Base-by-base conservation (phyloP, 306 rosid species). In the Canavalia gladiata region DNA sequence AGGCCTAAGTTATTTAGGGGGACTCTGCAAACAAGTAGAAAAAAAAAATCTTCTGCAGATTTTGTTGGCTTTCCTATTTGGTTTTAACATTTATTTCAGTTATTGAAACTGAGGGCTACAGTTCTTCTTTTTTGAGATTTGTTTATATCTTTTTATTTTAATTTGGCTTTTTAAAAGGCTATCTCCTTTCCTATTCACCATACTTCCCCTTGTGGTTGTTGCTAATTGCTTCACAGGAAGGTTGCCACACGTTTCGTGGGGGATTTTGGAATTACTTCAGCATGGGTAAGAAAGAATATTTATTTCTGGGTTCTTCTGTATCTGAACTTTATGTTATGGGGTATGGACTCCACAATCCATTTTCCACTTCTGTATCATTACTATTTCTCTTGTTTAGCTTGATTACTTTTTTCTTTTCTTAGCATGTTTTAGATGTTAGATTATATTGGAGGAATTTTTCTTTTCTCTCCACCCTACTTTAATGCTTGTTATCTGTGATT, bases 201-300 rank as follows among this genome's bases (percentile, higher is more conserved):
- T 46, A 55, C 64, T 57, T 76, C 33, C 47, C 70, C 57, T 29
- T 79, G 8, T 78, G 78, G 13, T 33, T 74, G 82, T 82, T 35
- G 81, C 80, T 71, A 7, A 69, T 50, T 76, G 72, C 80, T 86
- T 82, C 52, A 68, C 96, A 93, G 99, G 97, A 89, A 69, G 99
- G 99, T 66, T 85, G 30, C 83, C 93, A 90, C 82, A 95, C 97
- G 29, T 95, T 91, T 83, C 99, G 98, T 41, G 99, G 99, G 6
- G 99, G 99, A 73, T 95, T 93, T 85, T 93, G 98, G 97, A 95
- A 95, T 90, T 91, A 93, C 90, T 95, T 93, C 87, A 95, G 99
- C 87, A 91, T 95, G 97, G 99, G 99, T 93, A 81, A 87, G 97
- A 91, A 86, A 87, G 90, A 81, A 18, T 79, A 46, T 47, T 78